Conservation (phyloP, 2,329 filamentous ascomycete species). For the Colletotrichum sp. region DNA sequence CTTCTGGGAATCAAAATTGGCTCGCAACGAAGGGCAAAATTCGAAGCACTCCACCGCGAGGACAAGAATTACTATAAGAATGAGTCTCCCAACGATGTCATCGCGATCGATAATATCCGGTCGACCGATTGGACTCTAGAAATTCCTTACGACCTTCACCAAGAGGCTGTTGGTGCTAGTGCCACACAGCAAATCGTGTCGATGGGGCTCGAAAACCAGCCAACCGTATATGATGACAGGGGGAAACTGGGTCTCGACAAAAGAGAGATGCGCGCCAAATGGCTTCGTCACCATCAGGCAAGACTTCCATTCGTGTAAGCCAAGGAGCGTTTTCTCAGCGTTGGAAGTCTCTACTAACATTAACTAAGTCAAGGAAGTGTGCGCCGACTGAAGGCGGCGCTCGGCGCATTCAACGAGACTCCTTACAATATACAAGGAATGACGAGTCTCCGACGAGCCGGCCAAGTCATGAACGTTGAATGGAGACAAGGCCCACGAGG, state of each 20-base stretch:
- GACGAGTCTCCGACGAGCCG: neutral
- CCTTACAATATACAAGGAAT: neutral
- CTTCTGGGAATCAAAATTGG: neutral
- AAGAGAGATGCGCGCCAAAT: neutral
- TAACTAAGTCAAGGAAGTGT: neutral
- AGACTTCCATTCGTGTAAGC: neutral
- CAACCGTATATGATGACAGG: neutral
- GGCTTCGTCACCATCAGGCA: neutral
- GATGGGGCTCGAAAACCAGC: neutral
- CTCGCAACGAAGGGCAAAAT: neutral
- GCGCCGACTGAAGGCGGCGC: neutral
- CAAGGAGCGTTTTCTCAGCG: neutral
- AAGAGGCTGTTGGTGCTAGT: neutral
- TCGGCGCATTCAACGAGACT: neutral
- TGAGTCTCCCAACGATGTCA: neutral
- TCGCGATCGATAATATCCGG: neutral
- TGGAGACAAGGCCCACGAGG: neutral
- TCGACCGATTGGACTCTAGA: neutral
- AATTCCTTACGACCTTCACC: neutral
- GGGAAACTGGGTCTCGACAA: neutral
- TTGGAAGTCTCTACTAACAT: neutral
- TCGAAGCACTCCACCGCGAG: neutral
- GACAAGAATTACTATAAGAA: neutral
- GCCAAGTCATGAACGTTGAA: conserved; percentile 17
- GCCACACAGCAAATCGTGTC: neutral